These are phyloP conservation scores for Globisporangium emineosum DNA, from an alignment of 352 stramenopile genomes.

Conservation along the genomic window DNA sequence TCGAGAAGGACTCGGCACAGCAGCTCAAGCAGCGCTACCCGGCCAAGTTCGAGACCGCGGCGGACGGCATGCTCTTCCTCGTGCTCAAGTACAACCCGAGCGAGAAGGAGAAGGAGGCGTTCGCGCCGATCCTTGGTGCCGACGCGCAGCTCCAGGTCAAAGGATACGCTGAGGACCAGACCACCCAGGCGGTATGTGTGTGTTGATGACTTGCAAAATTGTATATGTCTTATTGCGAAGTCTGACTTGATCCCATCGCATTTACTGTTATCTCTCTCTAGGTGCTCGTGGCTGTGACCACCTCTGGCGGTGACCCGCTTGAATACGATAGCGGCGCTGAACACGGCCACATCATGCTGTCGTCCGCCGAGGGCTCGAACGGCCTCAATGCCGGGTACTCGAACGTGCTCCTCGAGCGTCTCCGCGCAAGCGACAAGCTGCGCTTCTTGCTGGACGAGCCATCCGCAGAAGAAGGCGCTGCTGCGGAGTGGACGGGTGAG, in stretches of 20 bases:
- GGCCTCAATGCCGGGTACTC: slow-evolving; percentile 54
- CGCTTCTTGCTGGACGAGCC: slow-evolving; percentile 42
- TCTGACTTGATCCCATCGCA: background rate
- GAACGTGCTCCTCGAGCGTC: slow-evolving; percentile 74
- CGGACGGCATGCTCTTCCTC: slow-evolving; percentile 48
- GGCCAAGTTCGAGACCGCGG: slow-evolving; percentile 35
- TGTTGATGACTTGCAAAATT: background rate
- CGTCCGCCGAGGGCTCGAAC: slow-evolving; percentile 39
- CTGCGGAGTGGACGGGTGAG: slow-evolving; percentile 50
- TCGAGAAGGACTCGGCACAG: slow-evolving; percentile 50
- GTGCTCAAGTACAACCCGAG: slow-evolving; percentile 80
- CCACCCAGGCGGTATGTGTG: slow-evolving; percentile 51
- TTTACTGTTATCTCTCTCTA: slow-evolving; percentile 14
- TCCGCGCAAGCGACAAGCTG: slow-evolving; percentile 62
- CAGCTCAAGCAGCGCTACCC: slow-evolving; percentile 54
- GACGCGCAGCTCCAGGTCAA: slow-evolving; percentile 59
- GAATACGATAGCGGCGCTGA: slow-evolving; percentile 38
- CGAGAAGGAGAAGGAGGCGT: slow-evolving; percentile 64
- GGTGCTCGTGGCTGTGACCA: slow-evolving; percentile 67
- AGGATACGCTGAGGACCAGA: slow-evolving; percentile 58
- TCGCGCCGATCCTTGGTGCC: slow-evolving; percentile 63
- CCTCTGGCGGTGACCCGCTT: slow-evolving; percentile 58
- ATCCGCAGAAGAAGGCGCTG: background rate
- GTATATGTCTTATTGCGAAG: background rate
- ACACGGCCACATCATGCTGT: slow-evolving; percentile 59